phyloP scores from a whole-genome alignment of 2,329 filamentous ascomycete species.

The Chaetomiaceae sp. region DNA sequence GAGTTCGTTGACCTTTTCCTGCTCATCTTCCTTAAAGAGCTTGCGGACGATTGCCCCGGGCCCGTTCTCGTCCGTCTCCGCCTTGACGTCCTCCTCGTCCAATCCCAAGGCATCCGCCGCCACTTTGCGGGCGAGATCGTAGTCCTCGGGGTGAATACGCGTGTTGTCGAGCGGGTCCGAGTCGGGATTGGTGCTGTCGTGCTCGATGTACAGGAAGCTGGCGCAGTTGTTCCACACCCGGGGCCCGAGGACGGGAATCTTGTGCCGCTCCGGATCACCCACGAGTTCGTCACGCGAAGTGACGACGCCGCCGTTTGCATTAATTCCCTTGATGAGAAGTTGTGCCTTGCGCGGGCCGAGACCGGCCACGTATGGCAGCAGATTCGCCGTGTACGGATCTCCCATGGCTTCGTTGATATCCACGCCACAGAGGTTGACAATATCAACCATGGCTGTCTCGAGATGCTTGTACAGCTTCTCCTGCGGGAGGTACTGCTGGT shows the following conservation, averaged over 20 bases:
- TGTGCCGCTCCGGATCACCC: conserved; percentile 76
- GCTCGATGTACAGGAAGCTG: conserved; percentile 88
- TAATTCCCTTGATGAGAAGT: conserved; percentile 81
- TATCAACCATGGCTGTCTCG: conserved; percentile 96
- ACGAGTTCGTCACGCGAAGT: conserved; percentile 82
- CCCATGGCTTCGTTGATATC: conserved; percentile 88
- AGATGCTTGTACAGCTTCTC: conserved; percentile 83
- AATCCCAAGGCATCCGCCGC: conserved; percentile 93
- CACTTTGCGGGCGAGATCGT: conserved; percentile 97
- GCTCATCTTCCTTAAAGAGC: conserved; percentile 88
- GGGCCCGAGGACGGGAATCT: conserved; percentile 74
- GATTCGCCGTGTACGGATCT: conserved; percentile 76
- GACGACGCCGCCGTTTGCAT: conserved; percentile 82
- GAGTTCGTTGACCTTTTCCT: conserved; percentile 92
- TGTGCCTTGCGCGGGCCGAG: conserved; percentile 89
- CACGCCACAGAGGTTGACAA: conserved; percentile 94
- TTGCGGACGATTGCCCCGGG: conserved; percentile 87
- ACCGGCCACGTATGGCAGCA: conserved; percentile 86
- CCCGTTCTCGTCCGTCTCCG: conserved; percentile 85
- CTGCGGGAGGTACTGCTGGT: conserved; percentile 80
- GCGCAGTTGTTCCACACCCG: conserved; percentile 96
- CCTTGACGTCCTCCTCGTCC: conserved; percentile 96
- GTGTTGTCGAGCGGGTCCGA: conserved; percentile 96
- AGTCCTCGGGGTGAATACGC: conserved; percentile 95
- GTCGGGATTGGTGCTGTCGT: conserved; percentile 72